phyloP scores from a whole-genome alignment of 73 alveolate genomes.

The Paramecium primaurelia region DNA sequence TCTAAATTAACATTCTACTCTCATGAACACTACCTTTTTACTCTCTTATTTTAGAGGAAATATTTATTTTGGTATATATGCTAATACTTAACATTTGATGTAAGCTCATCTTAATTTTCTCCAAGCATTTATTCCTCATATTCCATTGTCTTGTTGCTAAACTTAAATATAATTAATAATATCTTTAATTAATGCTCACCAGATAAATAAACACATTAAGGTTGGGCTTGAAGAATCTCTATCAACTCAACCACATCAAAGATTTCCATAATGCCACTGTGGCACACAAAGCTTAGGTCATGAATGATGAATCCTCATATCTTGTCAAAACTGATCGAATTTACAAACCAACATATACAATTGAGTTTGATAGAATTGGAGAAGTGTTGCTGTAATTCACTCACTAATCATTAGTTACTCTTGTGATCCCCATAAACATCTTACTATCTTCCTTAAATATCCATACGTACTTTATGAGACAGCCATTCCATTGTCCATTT shows the following conservation, averaged over 20 bases:
- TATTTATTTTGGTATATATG: not conserved
- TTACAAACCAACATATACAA: constrained; percentile 83
- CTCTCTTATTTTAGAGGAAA: not conserved
- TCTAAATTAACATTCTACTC: not conserved
- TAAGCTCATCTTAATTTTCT: not conserved
- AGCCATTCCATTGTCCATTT: constrained; percentile 76
- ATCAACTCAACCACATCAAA: constrained; percentile 34
- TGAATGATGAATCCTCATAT: constrained; percentile 47
- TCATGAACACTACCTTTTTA: not conserved
- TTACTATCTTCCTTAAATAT: constrained; percentile 74
- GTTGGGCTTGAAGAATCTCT: constrained; percentile 23
- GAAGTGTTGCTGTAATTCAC: constrained; percentile 71
- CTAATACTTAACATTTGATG: not conserved
- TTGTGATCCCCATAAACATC: constrained; percentile 77
- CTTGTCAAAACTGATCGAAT: constrained; percentile 73
- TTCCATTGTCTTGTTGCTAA: not conserved
- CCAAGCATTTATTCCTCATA: not conserved
- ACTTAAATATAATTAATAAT: not conserved
- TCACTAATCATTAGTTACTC: constrained; percentile 57
- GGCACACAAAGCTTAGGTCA: constrained; percentile 32
- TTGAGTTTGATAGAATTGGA: constrained; percentile 90
- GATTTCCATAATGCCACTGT: constrained; percentile 48
- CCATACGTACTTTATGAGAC: constrained; percentile 79
- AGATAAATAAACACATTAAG: not conserved
- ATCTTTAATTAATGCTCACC: constrained; percentile 19